Evolutionary conservation across 495 filamentous ascomycete species (phyloP), one percentile per base, ranked within the genome.

Genomic region (Aspergillus sclerotioniger): DNA sequence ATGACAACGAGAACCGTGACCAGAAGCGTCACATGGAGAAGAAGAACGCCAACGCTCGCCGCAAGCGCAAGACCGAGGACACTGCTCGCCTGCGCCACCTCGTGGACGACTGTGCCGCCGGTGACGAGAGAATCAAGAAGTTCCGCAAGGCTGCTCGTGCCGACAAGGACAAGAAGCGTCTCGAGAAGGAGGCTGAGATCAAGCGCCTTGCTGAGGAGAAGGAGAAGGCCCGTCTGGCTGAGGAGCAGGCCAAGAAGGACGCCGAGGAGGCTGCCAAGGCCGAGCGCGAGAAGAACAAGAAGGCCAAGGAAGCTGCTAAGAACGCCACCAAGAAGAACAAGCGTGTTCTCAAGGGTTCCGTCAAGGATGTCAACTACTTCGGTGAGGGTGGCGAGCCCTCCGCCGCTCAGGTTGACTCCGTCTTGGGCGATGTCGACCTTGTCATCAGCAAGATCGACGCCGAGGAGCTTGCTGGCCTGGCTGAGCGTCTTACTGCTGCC

Each of bases 251-350:
- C 55, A 82, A 85, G 69, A 90, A 89, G 75, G 90, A 91, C 57
- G 88, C 89, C 25, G 95, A 95, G 73, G 92, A 88, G 63, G 82
- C 86, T 37, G 92, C 91, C 60, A 95, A 94, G 79, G 82, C 82
- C 16, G 85, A 91, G 51, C 85, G 86, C 56, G 90, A 87, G 58
- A 84, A 90, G 64, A 84, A 82, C 72, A 98, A 97, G 86, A 98
- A 98, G 82, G 89, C 90, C 45, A 96, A 96, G 77, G 94, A 98
- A 73, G 94, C 93, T 32, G 90, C 89, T 6, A 98, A 98, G 86
- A 96, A 90, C 70, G 93, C 95, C 4, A 85, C 92, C 62, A 98
- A 98, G 90, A 98, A 98, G 88, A 98, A 98, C 80, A 96, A 96
- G 80, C 88, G 94, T 79, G 90, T 97, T 33, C 82, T 98, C 57